These are phyloP conservation scores for Cryomyces minteri DNA, from an alignment of 495 filamentous ascomycete genomes.

Conservation along the genomic window DNA sequence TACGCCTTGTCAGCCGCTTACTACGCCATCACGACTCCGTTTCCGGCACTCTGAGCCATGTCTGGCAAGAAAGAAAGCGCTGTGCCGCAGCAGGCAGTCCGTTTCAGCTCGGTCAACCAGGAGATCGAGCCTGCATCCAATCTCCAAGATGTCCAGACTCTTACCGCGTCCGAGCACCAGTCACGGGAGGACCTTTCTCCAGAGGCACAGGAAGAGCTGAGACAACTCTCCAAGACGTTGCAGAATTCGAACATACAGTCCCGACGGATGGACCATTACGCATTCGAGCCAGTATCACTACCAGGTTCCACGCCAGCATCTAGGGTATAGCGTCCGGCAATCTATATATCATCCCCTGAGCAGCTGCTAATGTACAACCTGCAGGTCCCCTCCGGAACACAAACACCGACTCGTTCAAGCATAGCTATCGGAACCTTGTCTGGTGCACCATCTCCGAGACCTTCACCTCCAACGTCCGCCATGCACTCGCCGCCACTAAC, in stretches of 20 bases:
- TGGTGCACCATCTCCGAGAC: too few relatives aligned
- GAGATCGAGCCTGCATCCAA: slow-evolving; percentile 48
- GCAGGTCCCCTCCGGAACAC: too few relatives aligned
- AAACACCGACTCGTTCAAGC: too few relatives aligned
- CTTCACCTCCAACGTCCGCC: too few relatives aligned
- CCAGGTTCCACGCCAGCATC: slow-evolving; percentile 22
- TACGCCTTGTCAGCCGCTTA: too few relatives aligned
- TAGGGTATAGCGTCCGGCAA: too few relatives aligned
- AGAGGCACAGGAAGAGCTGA: slow-evolving; percentile 32
- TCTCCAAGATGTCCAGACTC: slow-evolving; percentile 16
- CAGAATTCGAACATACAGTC: slow-evolving; percentile 61
- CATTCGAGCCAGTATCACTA: slow-evolving; percentile 72
- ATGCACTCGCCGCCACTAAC: too few relatives aligned
- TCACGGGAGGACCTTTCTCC: slow-evolving; percentile 20
- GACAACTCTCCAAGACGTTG: slow-evolving; percentile 50
- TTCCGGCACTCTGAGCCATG: neutral
- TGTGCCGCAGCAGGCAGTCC: slow-evolving; percentile 28
- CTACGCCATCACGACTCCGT: too few relatives aligned
- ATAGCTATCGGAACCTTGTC: too few relatives aligned
- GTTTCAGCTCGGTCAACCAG: slow-evolving; percentile 62
- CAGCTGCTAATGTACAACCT: too few relatives aligned
- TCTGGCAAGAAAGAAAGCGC: neutral
- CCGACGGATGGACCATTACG: slow-evolving; percentile 64
- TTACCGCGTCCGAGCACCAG: slow-evolving; percentile 18
- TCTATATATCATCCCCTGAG: too few relatives aligned